Conservation (phyloP, 768 basidiomycete genomes). For the Botryobasidium botryosum region DNA sequence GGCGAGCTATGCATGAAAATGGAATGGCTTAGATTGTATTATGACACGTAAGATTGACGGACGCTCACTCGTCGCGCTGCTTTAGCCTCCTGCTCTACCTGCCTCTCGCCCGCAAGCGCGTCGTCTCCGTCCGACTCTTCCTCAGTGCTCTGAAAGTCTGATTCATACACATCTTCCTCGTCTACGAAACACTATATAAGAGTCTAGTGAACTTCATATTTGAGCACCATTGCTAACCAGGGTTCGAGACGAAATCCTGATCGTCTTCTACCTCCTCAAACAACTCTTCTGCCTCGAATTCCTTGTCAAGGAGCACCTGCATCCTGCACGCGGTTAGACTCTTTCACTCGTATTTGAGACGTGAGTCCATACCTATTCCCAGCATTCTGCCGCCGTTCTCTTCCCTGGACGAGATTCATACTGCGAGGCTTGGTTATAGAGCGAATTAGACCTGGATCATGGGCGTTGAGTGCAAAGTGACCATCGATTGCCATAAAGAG, state of each 20-base stretch:
- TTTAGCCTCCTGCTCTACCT: conserved; percentile 4
- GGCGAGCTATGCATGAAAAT: neutral
- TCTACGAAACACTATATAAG: neutral
- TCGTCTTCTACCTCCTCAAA: conserved; percentile 11
- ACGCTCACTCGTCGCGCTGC: conserved; percentile 4
- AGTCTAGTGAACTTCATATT: too few species aligned
- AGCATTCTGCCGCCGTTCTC: neutral
- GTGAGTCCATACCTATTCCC: neutral
- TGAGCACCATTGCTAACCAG: conserved; percentile 1
- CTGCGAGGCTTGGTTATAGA: too few species aligned
- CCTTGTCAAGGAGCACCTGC: conserved; percentile 7
- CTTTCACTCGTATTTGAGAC: neutral
- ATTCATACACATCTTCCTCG: conserved; percentile 8
- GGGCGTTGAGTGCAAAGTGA: too few species aligned
- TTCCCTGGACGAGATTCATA: neutral
- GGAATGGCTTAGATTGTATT: neutral
- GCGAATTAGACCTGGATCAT: too few species aligned
- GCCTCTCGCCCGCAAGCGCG: conserved; percentile 4
- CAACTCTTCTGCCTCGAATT: conserved; percentile 7
- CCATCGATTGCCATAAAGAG: too few species aligned
- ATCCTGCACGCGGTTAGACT: conserved; percentile 5
- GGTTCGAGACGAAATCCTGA: conserved; percentile 10
- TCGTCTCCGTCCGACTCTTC: conserved; percentile 4
- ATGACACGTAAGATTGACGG: neutral
- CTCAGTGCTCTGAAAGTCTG: conserved; percentile 8